phyloP scores from a whole-genome alignment of 2,329 filamentous ascomycete genomes.

The Aspergillus costaricaensis region DNA sequence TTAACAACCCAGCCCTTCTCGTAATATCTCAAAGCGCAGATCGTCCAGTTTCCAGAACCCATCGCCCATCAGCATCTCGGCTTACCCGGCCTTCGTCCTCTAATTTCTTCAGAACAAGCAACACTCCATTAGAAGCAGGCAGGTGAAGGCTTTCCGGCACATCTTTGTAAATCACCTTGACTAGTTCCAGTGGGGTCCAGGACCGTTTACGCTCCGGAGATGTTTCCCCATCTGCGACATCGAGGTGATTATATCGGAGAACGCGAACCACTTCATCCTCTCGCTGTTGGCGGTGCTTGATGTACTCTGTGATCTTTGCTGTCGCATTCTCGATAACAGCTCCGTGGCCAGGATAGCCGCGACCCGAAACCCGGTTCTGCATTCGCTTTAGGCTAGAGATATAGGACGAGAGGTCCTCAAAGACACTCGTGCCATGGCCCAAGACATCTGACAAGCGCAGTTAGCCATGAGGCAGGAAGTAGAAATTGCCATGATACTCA shows the following conservation, averaged over 20 bases:
- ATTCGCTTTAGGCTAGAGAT: slow-evolving; percentile 70
- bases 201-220: slow-evolving; percentile 39
- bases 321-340: slow-evolving; percentile 72
- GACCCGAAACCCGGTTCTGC: slow-evolving; percentile 60
- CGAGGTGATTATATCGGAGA: slow-evolving; percentile 50
- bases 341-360: slow-evolving; percentile 87
- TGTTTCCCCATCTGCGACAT: slow-evolving; percentile 32
- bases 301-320: slow-evolving; percentile 76
- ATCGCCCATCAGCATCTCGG: slow-evolving; percentile 32
- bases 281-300: slow-evolving; percentile 74
- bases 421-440: slow-evolving; percentile 82
- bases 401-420: slow-evolving; percentile 73
- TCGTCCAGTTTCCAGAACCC: slow-evolving; percentile 32
- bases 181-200: slow-evolving; percentile 77
- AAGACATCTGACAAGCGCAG: slow-evolving; percentile 61
- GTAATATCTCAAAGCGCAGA: slow-evolving; percentile 33
- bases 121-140: slow-evolving; percentile 73
- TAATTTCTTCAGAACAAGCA: slow-evolving; percentile 80
- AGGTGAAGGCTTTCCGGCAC: slow-evolving; percentile 73
- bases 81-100: slow-evolving; percentile 69
- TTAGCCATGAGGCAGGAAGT: slow-evolving; percentile 5
- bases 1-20: background rate
- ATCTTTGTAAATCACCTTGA: slow-evolving; percentile 82
- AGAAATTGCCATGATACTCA: slow-evolving; percentile 25
- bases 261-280: slow-evolving; percentile 75